Base-by-base conservation (phyloP, 1,284 basidiomycete species). In the Phellinidium pouzarii region DNA sequence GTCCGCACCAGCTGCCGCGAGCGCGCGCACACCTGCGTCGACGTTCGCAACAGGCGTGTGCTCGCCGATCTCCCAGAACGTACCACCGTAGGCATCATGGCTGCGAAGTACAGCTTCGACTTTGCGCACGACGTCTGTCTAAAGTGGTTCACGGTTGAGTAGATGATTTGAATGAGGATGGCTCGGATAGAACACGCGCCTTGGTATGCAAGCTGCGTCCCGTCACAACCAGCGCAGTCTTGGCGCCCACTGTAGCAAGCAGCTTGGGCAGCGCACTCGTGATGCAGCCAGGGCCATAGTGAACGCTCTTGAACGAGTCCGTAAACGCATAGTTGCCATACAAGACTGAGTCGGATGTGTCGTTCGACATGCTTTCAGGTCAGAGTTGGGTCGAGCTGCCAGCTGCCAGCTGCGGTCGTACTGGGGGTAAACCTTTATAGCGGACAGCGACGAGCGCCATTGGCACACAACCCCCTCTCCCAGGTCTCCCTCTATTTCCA, bases 31-130 rank as follows among this genome's bases (percentile, higher is more conserved):
- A n/a, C 79, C 84, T n/a, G 71, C 73, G n/a, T 71, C 67, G 60
- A 91, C 85, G 7, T 78, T 84, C 12, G 78, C 78, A 50, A 90
- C 73, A 3, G 87, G 88, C 0, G 85, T 72, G 61, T 91, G 87
- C 65, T 91, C 76, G 7, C 84, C 85, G 56, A 91, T 89, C 59
- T 85, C 80, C 56, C 72, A 79, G 68, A 87, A 90, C 3, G 84
- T 88, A 22, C 73, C 77, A 45, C 78, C 82, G 62, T 79, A 82
- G 12, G 78, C 79, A 55, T 73, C 65, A 56, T 70, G 69, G 44
- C 77, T 74, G 53, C 73, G 76, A 46, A 88, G 68, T 48, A 86
- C 70, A 17, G 59, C 65, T 64, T 85, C 79, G 4, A 88, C 71
- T 48, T 68, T 72, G 59, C 71, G 70, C n/a, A 87, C 75, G 9